Base-by-base conservation (phyloP, 2,329 filamentous ascomycete genomes). In the Colletotrichum endophyticum region DNA sequence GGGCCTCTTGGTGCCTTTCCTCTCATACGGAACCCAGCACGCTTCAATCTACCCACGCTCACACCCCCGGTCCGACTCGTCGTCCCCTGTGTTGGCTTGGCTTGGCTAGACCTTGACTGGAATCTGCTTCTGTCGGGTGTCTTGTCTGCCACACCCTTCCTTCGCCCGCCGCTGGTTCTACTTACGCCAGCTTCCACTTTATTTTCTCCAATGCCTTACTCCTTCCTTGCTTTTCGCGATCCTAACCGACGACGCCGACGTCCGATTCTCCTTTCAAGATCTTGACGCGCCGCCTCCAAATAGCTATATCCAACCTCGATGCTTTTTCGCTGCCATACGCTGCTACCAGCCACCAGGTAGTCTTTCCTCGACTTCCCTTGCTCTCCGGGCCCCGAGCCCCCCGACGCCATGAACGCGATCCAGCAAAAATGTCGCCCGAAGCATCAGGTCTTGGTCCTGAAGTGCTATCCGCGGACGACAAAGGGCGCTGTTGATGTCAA, bases 361-460 rank as follows among this genome's bases (percentile, higher is more conserved):
- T 72, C 62, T 32, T 28, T 28, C 61, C 53, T 71, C 59, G 64
- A 66, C 68, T 69, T 61, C 39, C 44, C 25, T 59, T 25, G 57
- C 66, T 59, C 66, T 25, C n/a, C 57, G 75, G 75, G 61, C 70
- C 56, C 75, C 72, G 75, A 77, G 71, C 66, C 64, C 80, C 77
- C 73, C 80, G 80, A 77, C 84, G 82, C 81, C 77, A 94, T 94
- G 92, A 89, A 94, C 83, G 89, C 92, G 82, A 88, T 94, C 78
- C 89, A 92, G 85, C 89, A 93, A 82, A 92, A 89, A 85, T 93
- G 92, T 86, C 95, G 96, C 77, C 96, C 97, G 32, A 99, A 98
- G 89, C 97, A 99, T 87, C 96, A 99, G 90, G 95, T 98, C 80
- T 89, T 99, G 77, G 94, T 98, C 80, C 91, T 98, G 79, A 98